phyloP scores from a whole-genome alignment of 345 rosid genomes.

The Boechera divaricarpa region DNA sequence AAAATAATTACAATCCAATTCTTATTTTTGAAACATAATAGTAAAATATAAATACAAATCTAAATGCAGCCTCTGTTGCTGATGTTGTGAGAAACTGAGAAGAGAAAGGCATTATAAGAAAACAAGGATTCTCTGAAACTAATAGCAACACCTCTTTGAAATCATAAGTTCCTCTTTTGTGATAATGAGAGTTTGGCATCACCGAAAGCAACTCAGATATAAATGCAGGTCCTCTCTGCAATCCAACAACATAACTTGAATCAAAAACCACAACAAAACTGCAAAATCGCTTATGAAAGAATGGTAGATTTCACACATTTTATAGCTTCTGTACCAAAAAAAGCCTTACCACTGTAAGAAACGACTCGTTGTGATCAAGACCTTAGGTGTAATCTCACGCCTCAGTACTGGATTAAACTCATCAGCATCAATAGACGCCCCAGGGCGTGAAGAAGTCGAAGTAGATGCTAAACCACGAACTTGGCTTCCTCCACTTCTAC shows the following conservation, averaged over 20 bases:
- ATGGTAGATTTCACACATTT: not conserved
- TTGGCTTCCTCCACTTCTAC: too few species aligned
- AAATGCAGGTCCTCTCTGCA: constrained; percentile 90
- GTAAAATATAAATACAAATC: too few species aligned
- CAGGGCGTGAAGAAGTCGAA: too few species aligned
- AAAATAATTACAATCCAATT: too few species aligned
- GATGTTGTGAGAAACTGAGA: too few species aligned
- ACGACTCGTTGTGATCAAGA: constrained; percentile 87
- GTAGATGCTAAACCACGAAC: too few species aligned
- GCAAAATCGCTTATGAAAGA: not conserved
- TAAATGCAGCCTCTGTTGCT: too few species aligned
- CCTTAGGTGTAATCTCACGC: constrained; percentile 63
- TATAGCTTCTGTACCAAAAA: not conserved
- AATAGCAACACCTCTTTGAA: constrained; percentile 70
- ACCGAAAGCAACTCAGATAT: constrained; percentile 75
- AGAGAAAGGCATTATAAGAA: not conserved
- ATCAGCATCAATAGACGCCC: constrained; percentile 67
- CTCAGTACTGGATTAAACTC: constrained; percentile 75
- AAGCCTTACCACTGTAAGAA: constrained; percentile 76
- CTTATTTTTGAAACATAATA: too few species aligned
- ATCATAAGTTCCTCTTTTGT: constrained; percentile 88
- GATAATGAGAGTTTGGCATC: constrained; percentile 84
- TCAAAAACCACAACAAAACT: not conserved
- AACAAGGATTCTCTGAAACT: not conserved
- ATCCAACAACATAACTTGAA: constrained; percentile 7